These are phyloP conservation scores for Linum usitatissimum DNA, from an alignment of 345 rosid species.

Conservation along the genomic window DNA sequence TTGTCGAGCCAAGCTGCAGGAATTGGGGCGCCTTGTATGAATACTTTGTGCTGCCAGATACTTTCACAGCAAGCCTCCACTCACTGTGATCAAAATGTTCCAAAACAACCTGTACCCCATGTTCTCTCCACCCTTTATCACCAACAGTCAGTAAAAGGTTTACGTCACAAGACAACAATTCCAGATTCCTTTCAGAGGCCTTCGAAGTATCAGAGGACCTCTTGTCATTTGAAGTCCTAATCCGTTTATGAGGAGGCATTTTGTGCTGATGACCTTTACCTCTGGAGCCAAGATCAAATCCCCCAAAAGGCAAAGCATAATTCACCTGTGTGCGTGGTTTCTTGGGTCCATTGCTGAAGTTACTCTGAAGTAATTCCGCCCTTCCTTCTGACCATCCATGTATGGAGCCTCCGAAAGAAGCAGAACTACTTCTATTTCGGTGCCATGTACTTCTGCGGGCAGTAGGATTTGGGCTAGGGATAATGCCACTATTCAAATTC, in stretches of 20 bases:
- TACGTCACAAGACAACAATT: constrained; percentile 56
- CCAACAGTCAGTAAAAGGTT: constrained; percentile 60
- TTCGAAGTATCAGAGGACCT: constrained; percentile 40
- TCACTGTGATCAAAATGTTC: constrained; percentile 77
- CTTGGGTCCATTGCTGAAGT: constrained; percentile 78
- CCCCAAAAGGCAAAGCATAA: constrained; percentile 64
- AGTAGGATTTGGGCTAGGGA: constrained; percentile 71
- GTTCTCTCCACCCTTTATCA: constrained; percentile 90
- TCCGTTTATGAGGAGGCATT: constrained; percentile 56
- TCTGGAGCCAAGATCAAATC: constrained; percentile 45
- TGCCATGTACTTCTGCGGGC: constrained; percentile 80
- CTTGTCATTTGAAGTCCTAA: constrained; percentile 69
- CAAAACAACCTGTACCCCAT: constrained; percentile 58
- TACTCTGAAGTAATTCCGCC: constrained; percentile 39
- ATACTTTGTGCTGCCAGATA: constrained; percentile 51
- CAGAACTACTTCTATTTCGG: constrained; percentile 47
- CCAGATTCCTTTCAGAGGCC: constrained; percentile 48
- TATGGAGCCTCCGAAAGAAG: constrained; percentile 35
- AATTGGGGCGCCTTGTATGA: constrained; percentile 91
- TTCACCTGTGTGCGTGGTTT: constrained; percentile 85
- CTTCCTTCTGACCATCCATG: constrained; percentile 73
- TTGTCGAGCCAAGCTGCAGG: constrained; percentile 88
- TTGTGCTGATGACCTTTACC: constrained; percentile 43
- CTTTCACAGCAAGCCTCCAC: constrained; percentile 84
- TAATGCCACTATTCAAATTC: constrained; percentile 45